Evolutionary conservation across 2,329 filamentous ascomycete species (phyloP).

Genomic region (Endoconidiophora polonica): DNA sequence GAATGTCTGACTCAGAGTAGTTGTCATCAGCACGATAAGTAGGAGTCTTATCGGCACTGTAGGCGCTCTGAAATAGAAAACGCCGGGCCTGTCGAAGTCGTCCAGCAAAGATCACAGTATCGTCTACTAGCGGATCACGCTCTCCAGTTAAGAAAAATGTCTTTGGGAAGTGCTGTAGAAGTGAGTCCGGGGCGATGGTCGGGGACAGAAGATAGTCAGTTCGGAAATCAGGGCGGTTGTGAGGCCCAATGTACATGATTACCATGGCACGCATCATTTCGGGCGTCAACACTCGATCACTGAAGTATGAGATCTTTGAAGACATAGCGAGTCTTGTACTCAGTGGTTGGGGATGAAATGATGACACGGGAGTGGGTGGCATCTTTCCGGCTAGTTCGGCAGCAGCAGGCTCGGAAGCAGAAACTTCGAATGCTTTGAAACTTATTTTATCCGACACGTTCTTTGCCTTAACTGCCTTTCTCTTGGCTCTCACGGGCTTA

Average conservation of each 20-base stretch:
- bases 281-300: constrained; percentile 82
- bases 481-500: not conserved
- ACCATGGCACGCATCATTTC: constrained; percentile 99
- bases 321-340: constrained; percentile 83
- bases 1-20: constrained; percentile 19
- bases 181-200: constrained; percentile 67
- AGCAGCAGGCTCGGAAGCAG: not conserved
- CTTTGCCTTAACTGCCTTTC: constrained; percentile 14
- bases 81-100: constrained; percentile 45
- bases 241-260: constrained; percentile 86
- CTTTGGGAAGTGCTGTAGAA: constrained; percentile 79
- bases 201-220: constrained; percentile 85
- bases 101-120: constrained; percentile 91
- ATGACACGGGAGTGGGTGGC: constrained; percentile 18
- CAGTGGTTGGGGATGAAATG: constrained; percentile 41
- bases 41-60: not conserved
- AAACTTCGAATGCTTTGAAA: not conserved
- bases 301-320: constrained; percentile 96
- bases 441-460: constrained; percentile 10
- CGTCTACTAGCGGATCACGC: constrained; percentile 85
- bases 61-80: constrained; percentile 12
- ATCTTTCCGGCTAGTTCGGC: not conserved
- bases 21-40: constrained; percentile 25
- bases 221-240: constrained; percentile 81
- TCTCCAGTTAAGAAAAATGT: constrained; percentile 91